Evolutionary conservation across 768 basidiomycete species (phyloP).

Genomic region (Pisolithus microcarpus): DNA sequence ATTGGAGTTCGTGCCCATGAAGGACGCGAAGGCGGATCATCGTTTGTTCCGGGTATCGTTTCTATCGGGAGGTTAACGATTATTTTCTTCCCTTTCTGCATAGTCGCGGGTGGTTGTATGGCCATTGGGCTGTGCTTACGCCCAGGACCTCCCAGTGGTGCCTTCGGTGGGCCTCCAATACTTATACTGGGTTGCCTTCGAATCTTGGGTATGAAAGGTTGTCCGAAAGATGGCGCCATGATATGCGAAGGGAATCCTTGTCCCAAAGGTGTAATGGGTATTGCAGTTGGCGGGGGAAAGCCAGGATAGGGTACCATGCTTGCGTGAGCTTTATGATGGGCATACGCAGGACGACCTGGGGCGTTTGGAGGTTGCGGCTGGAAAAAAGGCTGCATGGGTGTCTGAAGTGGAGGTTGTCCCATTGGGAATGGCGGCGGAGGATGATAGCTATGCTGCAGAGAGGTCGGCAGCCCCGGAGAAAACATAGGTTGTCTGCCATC

Average conservation of each 20-base stretch:
- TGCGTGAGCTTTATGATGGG: constrained; percentile 47
- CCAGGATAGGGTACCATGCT: constrained; percentile 62
- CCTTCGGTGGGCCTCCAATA: constrained; percentile 85
- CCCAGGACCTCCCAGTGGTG: constrained; percentile 70
- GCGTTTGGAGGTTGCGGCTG: constrained; percentile 40
- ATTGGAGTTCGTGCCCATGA: constrained; percentile 60
- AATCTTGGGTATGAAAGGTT: constrained; percentile 53
- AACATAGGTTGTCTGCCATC: constrained; percentile 43
- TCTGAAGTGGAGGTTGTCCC: constrained; percentile 46
- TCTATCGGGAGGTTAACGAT: constrained; percentile 71
- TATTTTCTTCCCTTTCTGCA: constrained; percentile 56
- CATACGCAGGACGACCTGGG: constrained; percentile 43
- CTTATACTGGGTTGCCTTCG: constrained; percentile 60
- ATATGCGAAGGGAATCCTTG: constrained; percentile 50
- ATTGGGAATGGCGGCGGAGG: constrained; percentile 42
- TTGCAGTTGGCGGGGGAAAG: constrained; percentile 47
- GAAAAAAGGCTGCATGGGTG: constrained; percentile 70
- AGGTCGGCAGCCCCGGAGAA: constrained; percentile 59
- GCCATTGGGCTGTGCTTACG: constrained; percentile 69
- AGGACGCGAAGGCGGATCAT: constrained; percentile 36
- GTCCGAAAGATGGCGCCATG: constrained; percentile 36
- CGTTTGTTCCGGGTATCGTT: constrained; percentile 33
- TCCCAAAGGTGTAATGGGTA: constrained; percentile 57
- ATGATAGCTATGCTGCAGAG: constrained; percentile 51
- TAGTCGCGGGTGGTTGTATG: constrained; percentile 24